Conservation (phyloP, 352 stramenopile species). For the Globisporangium nunn region DNA sequence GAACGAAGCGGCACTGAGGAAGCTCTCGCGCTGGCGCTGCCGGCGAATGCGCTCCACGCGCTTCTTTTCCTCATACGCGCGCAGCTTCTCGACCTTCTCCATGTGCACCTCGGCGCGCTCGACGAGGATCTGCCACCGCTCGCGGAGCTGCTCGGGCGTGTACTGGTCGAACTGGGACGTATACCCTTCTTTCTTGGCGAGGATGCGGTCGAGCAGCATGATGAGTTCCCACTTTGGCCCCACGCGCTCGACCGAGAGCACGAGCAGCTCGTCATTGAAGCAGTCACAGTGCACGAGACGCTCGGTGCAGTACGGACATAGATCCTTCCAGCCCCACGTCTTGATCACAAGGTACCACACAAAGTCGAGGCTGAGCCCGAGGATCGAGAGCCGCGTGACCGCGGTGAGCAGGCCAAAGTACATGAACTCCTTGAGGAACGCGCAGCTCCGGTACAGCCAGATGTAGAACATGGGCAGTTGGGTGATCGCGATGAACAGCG, state of each 20-base stretch:
- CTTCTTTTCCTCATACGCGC: conserved; percentile 46
- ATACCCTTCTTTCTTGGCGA: conserved; percentile 35
- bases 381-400: conserved; percentile 45
- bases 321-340: conserved; percentile 47
- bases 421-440: conserved; percentile 61
- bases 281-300: conserved; percentile 56
- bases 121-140: conserved; percentile 51
- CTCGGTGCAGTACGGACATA: conserved; percentile 64
- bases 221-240: conserved; percentile 66
- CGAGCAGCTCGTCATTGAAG: conserved; percentile 62
- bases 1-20: conserved; percentile 17
- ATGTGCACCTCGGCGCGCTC: conserved; percentile 44
- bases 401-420: conserved; percentile 55
- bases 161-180: conserved; percentile 50
- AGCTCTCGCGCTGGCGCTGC: conserved; percentile 24
- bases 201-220: conserved; percentile 37
- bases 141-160: conserved; percentile 40
- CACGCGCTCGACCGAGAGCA: conserved; percentile 47
- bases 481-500: conserved; percentile 37
- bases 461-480: conserved; percentile 63
- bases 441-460: conserved; percentile 48
- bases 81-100: conserved; percentile 52
- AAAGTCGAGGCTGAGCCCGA: conserved; percentile 43
- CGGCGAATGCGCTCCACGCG: conserved; percentile 21
- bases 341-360: conserved; percentile 50